phyloP scores from a whole-genome alignment of 2,329 filamentous ascomycete genomes.

The Lecanicillium sp. region DNA sequence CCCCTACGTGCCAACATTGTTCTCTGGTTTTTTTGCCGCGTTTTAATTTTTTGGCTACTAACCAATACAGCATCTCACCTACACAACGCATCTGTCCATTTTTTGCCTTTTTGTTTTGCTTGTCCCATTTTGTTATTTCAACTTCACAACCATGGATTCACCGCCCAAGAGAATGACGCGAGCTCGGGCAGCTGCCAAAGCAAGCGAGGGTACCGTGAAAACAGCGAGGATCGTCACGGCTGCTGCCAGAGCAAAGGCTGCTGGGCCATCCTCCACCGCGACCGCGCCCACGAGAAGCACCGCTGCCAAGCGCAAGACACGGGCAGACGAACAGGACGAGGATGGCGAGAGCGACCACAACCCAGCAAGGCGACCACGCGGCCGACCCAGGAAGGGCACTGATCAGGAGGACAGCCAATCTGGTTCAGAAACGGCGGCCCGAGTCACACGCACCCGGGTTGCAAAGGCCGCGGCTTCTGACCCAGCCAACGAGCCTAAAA shows the following conservation, averaged over 20 bases:
- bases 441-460: conserved; percentile 21
- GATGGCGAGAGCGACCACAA: conserved; percentile 34
- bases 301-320: conserved; percentile 40
- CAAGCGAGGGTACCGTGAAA: conserved; percentile 27
- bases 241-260: conserved; percentile 38
- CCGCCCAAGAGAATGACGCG: conserved; percentile 55
- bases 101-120: conserved; percentile 9
- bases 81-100: conserved; percentile 10
- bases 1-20: conserved; percentile 13
- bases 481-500: conserved; percentile 19
- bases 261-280: conserved; percentile 15
- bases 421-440: conserved; percentile 11
- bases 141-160: conserved; percentile 40
- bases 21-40: conserved; percentile 18
- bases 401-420: conserved; percentile 13
- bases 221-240: conserved; percentile 40
- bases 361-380: conserved; percentile 16
- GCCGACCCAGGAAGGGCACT: conserved; percentile 36
- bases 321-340: conserved; percentile 40
- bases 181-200: conserved; percentile 36
- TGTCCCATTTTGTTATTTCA: conserved; percentile 8
- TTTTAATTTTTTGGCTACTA: conserved; percentile 16
- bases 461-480: conserved; percentile 19
- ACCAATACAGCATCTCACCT: conserved; percentile 9
- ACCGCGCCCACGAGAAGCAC: conserved; percentile 25